Evolutionary conservation across 2,329 filamentous ascomycete species (phyloP).

Genomic region (Tolypocladium ophioglossoides): DNA sequence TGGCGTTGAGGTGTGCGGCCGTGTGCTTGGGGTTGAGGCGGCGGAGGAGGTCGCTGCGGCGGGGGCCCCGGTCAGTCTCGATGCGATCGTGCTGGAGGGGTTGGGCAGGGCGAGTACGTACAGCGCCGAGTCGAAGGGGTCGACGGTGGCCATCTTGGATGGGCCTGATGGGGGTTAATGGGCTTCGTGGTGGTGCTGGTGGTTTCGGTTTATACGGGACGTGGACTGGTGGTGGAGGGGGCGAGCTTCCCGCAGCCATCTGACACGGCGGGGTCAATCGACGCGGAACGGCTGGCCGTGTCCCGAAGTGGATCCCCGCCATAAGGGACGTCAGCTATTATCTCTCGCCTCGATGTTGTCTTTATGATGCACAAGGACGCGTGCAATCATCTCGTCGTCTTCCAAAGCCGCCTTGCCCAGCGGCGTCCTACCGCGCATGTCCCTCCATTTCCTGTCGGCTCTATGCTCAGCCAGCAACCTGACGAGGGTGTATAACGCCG

Average conservation of each 20-base stretch:
- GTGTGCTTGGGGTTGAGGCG: constrained; percentile 94
- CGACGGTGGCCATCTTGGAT: constrained; percentile 32
- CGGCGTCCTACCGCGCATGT: too few species aligned
- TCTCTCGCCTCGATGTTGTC: too few species aligned
- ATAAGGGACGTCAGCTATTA: too few species aligned
- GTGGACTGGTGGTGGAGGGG: not conserved
- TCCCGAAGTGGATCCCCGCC: not conserved
- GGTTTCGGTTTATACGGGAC: not conserved
- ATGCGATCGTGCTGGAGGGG: too few species aligned
- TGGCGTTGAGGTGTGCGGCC: constrained; percentile 73
- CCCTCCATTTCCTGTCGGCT: too few species aligned
- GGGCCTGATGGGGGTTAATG: not conserved
- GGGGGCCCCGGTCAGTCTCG: not conserved
- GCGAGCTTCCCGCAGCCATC: not conserved
- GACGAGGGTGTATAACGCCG: too few species aligned
- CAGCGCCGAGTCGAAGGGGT: constrained; percentile 69
- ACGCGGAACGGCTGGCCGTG: not conserved
- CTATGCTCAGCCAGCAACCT: too few species aligned
- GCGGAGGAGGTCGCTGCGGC: constrained; percentile 81
- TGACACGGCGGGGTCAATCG: not conserved
- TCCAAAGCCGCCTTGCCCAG: too few species aligned
- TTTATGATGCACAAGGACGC: too few species aligned
- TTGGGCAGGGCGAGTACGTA: constrained; percentile 22
- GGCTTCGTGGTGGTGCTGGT: not conserved
- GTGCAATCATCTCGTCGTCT: too few species aligned